Evolutionary conservation across 805 yeast genomes (phyloP), one percentile per base, ranked within the genome.

Genomic region (Wickerhamiella spandovensis): DNA sequence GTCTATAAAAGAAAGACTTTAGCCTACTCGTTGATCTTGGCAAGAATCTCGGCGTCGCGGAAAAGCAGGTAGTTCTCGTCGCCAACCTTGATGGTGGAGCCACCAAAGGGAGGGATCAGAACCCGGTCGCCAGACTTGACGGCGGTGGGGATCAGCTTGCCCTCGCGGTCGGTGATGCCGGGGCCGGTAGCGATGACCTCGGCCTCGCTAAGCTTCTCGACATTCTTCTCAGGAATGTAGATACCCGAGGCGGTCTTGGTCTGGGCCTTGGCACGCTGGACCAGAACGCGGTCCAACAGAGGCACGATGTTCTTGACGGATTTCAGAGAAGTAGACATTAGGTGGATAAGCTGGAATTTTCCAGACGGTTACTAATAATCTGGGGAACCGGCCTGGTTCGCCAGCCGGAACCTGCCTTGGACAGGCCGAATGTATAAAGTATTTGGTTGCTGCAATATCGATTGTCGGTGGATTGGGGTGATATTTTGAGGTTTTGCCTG

Each of bases 141-240:
- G 58, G 81, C 74, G 53, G 89, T 81, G 49, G 79, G 74, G 51
- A 86, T 74, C 56, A 79, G 67, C 63, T 81, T 73, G 57, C 97
- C 97, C 51, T 80, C 77, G 52, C 76, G 71, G 71, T 84, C 83
- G 53, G 81, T 71, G 65, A 77, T 75, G 59, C 98, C 98, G 50
- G 97, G 97, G 54, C 98, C 98, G 56, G 89, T 87, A 52, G 97
- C 90, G 57, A 90, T 70, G 48, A 90, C 97, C 50, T 81, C 81
- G 54, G 89, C 98, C 70, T 87, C 84, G 75, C 85, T 85, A 64
- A 88, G 78, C 73, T 90, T 92, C 68, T 86, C 90, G 61, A 83
- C 94, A 75, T 90, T 89, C 76, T 88, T 88, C 72, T 89, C 97
- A 55, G 97, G 97, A 59, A 89, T 82, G 71, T 79, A 85, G 63